Evolutionary conservation across 495 filamentous ascomycete species (phyloP).

Genomic region (Achaetomiella virescens): DNA sequence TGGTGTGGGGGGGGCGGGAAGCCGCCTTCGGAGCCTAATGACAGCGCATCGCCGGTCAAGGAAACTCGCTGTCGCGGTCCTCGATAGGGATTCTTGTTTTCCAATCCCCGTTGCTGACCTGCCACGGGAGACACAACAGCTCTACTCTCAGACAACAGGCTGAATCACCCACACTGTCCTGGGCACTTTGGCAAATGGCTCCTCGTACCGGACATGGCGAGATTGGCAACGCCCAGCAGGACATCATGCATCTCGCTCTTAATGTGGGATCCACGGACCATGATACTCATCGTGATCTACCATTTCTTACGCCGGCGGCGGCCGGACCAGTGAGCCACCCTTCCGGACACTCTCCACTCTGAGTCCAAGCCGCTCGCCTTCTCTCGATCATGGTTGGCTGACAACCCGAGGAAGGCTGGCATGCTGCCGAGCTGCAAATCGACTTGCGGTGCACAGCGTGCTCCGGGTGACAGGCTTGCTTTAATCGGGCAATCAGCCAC

Average conservation of each 20-base stretch:
- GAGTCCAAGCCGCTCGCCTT: constrained; percentile 10
- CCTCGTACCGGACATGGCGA: not conserved
- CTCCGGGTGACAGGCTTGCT: constrained; percentile 12
- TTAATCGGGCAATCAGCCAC: constrained; percentile 18
- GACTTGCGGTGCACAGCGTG: constrained; percentile 16
- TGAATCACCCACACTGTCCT: not conserved
- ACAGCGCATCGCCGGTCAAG: not conserved
- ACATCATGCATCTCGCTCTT: not conserved
- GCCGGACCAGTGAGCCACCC: constrained; percentile 2
- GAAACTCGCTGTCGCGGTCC: not conserved
- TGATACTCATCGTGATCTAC: constrained; percentile 1
- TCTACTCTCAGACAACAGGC: constrained; percentile 6
- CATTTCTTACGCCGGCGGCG: not conserved
- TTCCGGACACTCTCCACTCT: constrained; percentile 30
- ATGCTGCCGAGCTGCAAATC: not conserved
- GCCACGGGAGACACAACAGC: not conserved
- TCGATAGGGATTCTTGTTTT: not conserved
- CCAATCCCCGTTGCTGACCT: not conserved
- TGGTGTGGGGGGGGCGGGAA: constrained; percentile 10
- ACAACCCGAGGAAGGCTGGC: not conserved
- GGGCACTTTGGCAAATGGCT: constrained; percentile 5
- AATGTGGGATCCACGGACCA: constrained; percentile 6
- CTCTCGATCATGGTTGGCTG: not conserved
- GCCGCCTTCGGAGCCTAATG: not conserved
- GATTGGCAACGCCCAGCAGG: not conserved